These are phyloP conservation scores for Geoglossum glabrum DNA, from an alignment of 495 filamentous ascomycete genomes.

Conservation along the genomic window DNA sequence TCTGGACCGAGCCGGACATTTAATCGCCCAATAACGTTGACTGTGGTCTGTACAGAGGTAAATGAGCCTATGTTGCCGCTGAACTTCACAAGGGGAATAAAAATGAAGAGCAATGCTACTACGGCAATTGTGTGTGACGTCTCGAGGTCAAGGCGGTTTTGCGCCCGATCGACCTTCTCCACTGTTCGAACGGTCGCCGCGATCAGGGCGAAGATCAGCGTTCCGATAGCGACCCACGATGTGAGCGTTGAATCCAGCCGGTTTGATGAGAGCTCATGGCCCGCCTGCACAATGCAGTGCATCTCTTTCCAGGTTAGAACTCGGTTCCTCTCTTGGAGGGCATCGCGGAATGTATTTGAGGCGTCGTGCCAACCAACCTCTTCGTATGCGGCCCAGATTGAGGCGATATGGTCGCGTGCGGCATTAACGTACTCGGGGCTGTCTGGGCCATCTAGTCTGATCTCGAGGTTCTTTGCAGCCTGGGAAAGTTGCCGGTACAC, in stretches of 20 bases:
- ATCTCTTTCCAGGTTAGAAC: not conserved
- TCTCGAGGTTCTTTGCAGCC: not conserved
- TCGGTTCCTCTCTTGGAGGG: not conserved
- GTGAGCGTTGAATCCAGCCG: constrained; percentile 3
- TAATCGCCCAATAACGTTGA: constrained; percentile 8
- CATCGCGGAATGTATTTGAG: not conserved
- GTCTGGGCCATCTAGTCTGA: too few species aligned
- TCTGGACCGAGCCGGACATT: not conserved
- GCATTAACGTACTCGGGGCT: not conserved
- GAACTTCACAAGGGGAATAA: constrained; percentile 10
- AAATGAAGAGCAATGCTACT: constrained; percentile 8
- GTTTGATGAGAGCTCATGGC: not conserved
- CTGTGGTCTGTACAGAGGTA: constrained; percentile 6
- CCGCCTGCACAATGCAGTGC: not conserved
- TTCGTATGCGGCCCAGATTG: not conserved
- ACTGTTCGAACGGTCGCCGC: constrained; percentile 10
- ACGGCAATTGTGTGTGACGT: constrained; percentile 12
- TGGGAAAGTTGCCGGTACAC: not conserved
- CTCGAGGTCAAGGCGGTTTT: constrained; percentile 8
- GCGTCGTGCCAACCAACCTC: not conserved
- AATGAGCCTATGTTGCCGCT: constrained; percentile 10
- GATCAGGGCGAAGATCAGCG: constrained; percentile 7
- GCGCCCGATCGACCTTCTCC: too few species aligned
- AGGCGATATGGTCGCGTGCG: not conserved
- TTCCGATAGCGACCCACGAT: constrained; percentile 8